Evolutionary conservation across 805 yeast species (phyloP), one percentile per base, ranked within the genome.

Genomic region (Candida tammaniensis): DNA sequence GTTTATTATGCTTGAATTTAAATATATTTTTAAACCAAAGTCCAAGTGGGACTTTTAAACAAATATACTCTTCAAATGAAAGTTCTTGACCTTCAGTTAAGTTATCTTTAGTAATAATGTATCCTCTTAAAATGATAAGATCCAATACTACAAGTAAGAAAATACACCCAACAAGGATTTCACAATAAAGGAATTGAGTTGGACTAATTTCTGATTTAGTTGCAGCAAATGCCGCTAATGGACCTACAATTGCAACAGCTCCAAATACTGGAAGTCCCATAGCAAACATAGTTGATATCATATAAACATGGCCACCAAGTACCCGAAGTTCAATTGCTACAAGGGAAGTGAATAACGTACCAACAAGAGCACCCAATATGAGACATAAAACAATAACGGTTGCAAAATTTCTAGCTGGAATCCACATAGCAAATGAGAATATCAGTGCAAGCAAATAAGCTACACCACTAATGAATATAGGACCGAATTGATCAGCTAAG

Each of bases 111-210:
- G 74, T 73, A 17, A 74, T 61, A 9, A 80, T 38, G 61, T 77
- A 78, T 1, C 78, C 82, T 49, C 86, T 62, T 35, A 78, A 46
- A 3, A 74, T 21, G 34, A 71, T 36, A 1, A 64, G 18, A 1
- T 75, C 68, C 8, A 77, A 71, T 8, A 58, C 74, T 14, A 74
- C 39, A 49, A 72, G 80, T 4, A 72, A 59, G n/a, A 62, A 51
- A n/a, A n/a, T n/a, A n/a, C n/a, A 21, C 0, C 86, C 87, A 14
- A 79, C 73, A 51, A 80, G 80, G 1, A 80, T 64, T 1, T 80
- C 65, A 7, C 82, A 76, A 41, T 74, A 47, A 15, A 56, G 47
- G 55, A 78, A 81, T 45, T 72, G 77, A 7, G 59, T 53, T 5
- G 79, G 72, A 25, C 62, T 61, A n/a, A n/a, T n/a, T n/a, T n/a